phyloP scores from a whole-genome alignment of 805 yeast species.

The Sugiyamaella valdiviana region DNA sequence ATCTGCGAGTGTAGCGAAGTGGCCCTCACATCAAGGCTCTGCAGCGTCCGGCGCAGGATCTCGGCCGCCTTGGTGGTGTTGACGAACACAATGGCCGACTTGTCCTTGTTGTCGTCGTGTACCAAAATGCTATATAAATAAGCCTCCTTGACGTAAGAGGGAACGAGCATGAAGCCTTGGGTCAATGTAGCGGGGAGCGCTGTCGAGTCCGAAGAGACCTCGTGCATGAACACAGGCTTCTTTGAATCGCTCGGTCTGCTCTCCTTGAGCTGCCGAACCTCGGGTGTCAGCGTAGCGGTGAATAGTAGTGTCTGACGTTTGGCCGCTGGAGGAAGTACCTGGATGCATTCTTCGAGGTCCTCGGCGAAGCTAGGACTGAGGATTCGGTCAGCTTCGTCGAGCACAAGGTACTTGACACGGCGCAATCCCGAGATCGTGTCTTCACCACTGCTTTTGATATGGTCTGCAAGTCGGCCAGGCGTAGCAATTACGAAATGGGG shows the following conservation, averaged over 20 bases:
- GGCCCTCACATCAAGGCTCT: slow-evolving; percentile 68
- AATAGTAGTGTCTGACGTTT: slow-evolving; percentile 83
- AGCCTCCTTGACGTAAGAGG: slow-evolving; percentile 86
- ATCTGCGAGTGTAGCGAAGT: slow-evolving; percentile 90
- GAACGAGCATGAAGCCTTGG: slow-evolving; percentile 66
- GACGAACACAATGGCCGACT: slow-evolving; percentile 81
- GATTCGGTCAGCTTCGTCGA: slow-evolving; percentile 94
- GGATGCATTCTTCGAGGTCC: slow-evolving; percentile 68
- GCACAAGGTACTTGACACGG: slow-evolving; percentile 71
- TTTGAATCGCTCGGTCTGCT: slow-evolving; percentile 51
- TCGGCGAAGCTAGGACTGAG: slow-evolving; percentile 77
- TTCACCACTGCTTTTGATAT: slow-evolving; percentile 78
- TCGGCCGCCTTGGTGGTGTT: slow-evolving; percentile 91
- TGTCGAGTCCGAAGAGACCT: slow-evolving; percentile 64
- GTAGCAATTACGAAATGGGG: slow-evolving; percentile 97
- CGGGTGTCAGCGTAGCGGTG: slow-evolving; percentile 94
- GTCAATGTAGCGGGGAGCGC: slow-evolving; percentile 69
- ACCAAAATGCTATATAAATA: slow-evolving; percentile 65
- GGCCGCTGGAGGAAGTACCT: slow-evolving; percentile 60
- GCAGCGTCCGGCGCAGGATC: slow-evolving; percentile 67
- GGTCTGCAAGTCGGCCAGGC: slow-evolving; percentile 94
- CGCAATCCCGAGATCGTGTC: slow-evolving; percentile 77
- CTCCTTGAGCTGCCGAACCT: slow-evolving; percentile 74
- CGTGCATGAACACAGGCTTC: slow-evolving; percentile 62
- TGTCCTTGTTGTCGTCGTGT: slow-evolving; percentile 53